Evolutionary conservation across 305 asterid genomes (phyloP), one percentile per base, ranked within the genome.

Genomic region (Ruellia speciosa): DNA sequence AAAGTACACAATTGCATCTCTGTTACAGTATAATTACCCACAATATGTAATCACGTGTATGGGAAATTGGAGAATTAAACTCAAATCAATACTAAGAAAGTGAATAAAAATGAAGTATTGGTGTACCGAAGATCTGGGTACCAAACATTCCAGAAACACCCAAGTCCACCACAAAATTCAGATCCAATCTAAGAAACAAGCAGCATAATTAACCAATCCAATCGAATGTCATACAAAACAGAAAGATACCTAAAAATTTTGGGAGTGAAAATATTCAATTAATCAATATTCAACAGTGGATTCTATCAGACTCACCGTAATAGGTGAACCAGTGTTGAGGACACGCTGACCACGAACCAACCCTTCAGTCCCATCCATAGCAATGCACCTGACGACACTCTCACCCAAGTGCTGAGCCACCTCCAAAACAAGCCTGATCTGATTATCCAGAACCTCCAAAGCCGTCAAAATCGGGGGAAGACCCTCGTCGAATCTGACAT

Each of bases 341-440:
- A 90, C 97, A 56, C 78, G 73, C 72, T 87, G 97, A 14, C 97
- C 97, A 48, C 97, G 75, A 45, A 90, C 96, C 64, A 90, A 88
- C 18, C 97, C 97, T 69, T 90, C 97, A 35, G 97, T 85, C 46
- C 97, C 97, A 75, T 90, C 97, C 97, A 90, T 90, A 60, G 97
- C 97, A 77, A 90, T 90, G 64, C 95, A 85, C 74, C 97, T 75
- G 14, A 90, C 97, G 49, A 87, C 84, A 70, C 49, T 90, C 79
- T 80, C 97, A 31, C 97, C 97, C 83, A 90, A 77, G 63, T 90
- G 97, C 73, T 86, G 93, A 35, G 97, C 92, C 62, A 90, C 97
- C 80, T 90, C 97, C 70, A 90, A 73, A 57, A 90, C 97, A 31
- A 90, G 85, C 68, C 97, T 78, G 83, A 87, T 90, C 85, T 81